Percentiles rank a stretch among this genome's conserved stretches.
Evolutionary conservation across 2,329 filamentous ascomycete species (phyloP).

Genomic region (Fusarium burgessii): DNA sequence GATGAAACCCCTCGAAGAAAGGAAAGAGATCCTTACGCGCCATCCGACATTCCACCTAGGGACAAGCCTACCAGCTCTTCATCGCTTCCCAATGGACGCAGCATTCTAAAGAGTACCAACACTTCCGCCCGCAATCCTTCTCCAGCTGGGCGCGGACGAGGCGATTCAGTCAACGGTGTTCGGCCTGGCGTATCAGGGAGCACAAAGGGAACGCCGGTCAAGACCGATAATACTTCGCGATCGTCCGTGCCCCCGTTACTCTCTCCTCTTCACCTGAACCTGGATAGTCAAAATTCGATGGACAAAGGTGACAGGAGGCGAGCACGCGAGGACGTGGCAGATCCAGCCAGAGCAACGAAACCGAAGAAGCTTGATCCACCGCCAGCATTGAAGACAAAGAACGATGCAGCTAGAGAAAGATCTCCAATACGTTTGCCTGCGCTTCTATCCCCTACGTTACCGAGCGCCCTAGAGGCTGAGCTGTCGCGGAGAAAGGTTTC

Average conservation of each 20-base stretch:
- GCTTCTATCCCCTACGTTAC: constrained; percentile 68
- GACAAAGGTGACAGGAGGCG: constrained; percentile 52
- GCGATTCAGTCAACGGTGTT: constrained; percentile 58
- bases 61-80: constrained; percentile 47
- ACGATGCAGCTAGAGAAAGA: constrained; percentile 54
- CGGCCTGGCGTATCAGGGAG: constrained; percentile 50
- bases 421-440: constrained; percentile 58
- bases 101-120: constrained; percentile 49
- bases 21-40: constrained; percentile 46
- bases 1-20: constrained; percentile 52
- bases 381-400: constrained; percentile 46
- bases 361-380: constrained; percentile 47
- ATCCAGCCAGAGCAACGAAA: constrained; percentile 48
- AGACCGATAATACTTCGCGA: constrained; percentile 54
- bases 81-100: constrained; percentile 54
- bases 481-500: constrained; percentile 49
- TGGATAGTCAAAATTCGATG: constrained; percentile 55
- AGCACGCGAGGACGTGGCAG: constrained; percentile 46
- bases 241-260: constrained; percentile 63
- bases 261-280: constrained; percentile 63
- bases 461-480: constrained; percentile 61
- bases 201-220: constrained; percentile 54
- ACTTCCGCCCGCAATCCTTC: constrained; percentile 48
- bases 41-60: constrained; percentile 48
- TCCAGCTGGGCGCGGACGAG: constrained; percentile 54